Evolutionary conservation across 148 eudicot genomes (phyloP).

Genomic region (Cornus kousa): DNA sequence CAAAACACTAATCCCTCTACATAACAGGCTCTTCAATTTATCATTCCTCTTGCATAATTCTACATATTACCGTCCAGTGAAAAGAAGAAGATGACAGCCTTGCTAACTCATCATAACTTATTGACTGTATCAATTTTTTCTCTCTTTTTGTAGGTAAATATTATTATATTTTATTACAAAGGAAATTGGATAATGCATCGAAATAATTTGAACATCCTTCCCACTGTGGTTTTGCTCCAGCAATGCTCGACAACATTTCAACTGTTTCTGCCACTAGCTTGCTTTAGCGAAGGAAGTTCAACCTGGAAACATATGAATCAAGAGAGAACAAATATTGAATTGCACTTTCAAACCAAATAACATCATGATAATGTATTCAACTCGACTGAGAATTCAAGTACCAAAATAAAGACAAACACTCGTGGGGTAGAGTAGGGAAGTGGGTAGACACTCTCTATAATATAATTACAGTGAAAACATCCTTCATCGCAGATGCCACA

Average conservation of each 20-base stretch:
- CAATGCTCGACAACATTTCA: neutral
- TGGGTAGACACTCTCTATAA: no score
- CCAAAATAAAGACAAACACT: no score
- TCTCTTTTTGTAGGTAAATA: no score
- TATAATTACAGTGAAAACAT: no score
- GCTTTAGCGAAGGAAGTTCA: slow-evolving; percentile 44
- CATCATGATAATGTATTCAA: neutral
- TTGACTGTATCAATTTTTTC: neutral
- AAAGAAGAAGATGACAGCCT: neutral
- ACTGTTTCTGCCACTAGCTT: slow-evolving; percentile 29
- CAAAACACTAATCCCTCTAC: neutral
- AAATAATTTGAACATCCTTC: neutral
- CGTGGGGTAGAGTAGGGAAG: no score
- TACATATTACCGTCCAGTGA: neutral
- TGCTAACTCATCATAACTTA: neutral
- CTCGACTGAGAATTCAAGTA: neutral
- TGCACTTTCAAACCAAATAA: neutral
- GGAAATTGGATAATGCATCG: no score
- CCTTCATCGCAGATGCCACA: no score
- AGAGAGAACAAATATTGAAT: neutral
- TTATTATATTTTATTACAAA: no score
- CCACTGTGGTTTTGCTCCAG: neutral
- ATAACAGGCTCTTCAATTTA: neutral
- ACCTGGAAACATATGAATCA: slow-evolving; percentile 20
- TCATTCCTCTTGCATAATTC: no score